Evolutionary conservation across 2,329 filamentous ascomycete genomes (phyloP), one percentile per base, ranked within the genome.

Genomic region (Penicillium brevicompactum): DNA sequence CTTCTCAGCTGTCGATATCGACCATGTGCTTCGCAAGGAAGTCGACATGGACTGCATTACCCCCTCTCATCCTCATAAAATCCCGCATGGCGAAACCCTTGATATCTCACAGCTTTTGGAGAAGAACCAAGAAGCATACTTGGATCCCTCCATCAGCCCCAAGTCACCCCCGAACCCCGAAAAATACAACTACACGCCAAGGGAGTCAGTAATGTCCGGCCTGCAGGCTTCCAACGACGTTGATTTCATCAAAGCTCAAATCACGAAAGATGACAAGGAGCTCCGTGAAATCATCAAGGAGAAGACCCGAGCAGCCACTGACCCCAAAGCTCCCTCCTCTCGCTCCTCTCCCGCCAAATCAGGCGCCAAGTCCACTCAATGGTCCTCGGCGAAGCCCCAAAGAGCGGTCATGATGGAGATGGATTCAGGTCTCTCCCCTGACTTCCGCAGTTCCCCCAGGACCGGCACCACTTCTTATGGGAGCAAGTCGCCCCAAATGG

Each of bases 21-120:
- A 99, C 69, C 87, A 91, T 65, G 92, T 99, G 3, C 81, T 99
- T n/a, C 85, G 94, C 49, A 99, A 99, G 72, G 94, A 99, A 74
- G 95, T 99, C 4, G 89, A 99, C 72, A 96, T 99, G 91, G 90
- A 96, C 68, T 99, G 94, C 71, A 76, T 97, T 42, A 99, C 94
- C 0, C 94, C 94, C 1, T 94, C 89, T 42, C 90, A 99, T 72
- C 83, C 84, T 0, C 81, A 83, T 0, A 81, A 87, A 30, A 97
- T 99, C 41, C 82, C 90, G 0, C 88, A 87, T 1, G 94, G 95
- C 34, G 92, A 97, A 75, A 92, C 86, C 57, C 74, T 99, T 8
- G 92, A 96, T 69, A 96, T 99, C 51, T 70, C 75, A 2, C 74
- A 87, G n/a, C 82, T 99, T 1, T 83, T 99, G 2, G 82, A 82